Evolutionary conservation across 202 grass and related monocot genomes (phyloP).

Genomic region (Carex sylvatica): DNA sequence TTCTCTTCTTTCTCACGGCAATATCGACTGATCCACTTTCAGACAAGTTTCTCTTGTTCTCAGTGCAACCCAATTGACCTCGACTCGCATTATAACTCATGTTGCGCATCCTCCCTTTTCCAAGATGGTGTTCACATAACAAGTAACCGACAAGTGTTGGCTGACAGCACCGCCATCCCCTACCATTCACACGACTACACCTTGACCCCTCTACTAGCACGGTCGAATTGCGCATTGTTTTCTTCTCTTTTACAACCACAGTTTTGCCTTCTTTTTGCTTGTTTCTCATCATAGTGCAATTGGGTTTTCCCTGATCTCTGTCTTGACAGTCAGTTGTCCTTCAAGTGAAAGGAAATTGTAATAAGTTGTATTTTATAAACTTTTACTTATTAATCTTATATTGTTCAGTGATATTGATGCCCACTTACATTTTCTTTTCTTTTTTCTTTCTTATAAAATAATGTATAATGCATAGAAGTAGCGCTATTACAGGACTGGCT

Average conservation of each 20-base stretch:
- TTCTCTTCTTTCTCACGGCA: slow-evolving; percentile 23
- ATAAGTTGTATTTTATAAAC: not conserved
- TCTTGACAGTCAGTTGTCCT: not conserved
- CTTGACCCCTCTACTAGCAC: slow-evolving; percentile 63
- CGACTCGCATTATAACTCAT: not conserved
- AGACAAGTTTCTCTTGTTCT: slow-evolving; percentile 27
- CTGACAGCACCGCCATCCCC: slow-evolving; percentile 88
- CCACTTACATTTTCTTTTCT: not conserved
- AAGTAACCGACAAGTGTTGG: slow-evolving; percentile 67
- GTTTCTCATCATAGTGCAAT: not conserved
- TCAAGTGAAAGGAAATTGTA: slow-evolving; percentile 6
- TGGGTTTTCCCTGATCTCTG: not conserved
- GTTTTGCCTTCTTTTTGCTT: slow-evolving; percentile 8
- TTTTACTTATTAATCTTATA: not conserved
- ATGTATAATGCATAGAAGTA: slow-evolving; percentile 17
- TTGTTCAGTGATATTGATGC: not conserved
- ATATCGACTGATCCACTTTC: not conserved
- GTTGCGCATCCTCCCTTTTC: slow-evolving; percentile 58
- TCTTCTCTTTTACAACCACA: slow-evolving; percentile 6
- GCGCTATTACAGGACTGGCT: slow-evolving; percentile 11
- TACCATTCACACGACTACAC: slow-evolving; percentile 82
- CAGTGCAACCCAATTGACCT: slow-evolving; percentile 51
- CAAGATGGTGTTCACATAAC: slow-evolving; percentile 87
- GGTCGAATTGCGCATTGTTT: slow-evolving; percentile 33
- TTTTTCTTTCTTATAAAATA: slow-evolving; percentile 10